Evolutionary conservation across 257 asterid genomes (phyloP).

Genomic region (Fraxinus excelsior): DNA sequence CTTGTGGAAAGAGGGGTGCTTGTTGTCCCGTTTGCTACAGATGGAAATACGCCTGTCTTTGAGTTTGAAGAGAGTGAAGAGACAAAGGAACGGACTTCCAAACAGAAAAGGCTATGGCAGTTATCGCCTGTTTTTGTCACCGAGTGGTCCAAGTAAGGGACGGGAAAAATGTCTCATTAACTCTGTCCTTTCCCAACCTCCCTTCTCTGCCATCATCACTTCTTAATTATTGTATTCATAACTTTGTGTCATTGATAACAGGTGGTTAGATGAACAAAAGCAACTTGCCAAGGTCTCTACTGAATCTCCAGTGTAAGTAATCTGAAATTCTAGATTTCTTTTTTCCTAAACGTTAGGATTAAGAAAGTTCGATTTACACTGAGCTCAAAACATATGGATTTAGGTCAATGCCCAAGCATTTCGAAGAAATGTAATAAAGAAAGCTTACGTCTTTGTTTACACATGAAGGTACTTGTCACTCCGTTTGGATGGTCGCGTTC

Average conservation of each 20-base stretch:
- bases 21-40: slow-evolving; percentile 80
- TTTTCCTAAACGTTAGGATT: background rate
- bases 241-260: slow-evolving; percentile 29
- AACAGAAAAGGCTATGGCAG: slow-evolving; percentile 88
- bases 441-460: slow-evolving; percentile 13
- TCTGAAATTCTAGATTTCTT: too few species aligned
- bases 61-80: slow-evolving; percentile 70
- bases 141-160: slow-evolving; percentile 83
- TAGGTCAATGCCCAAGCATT: background rate
- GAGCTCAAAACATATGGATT: background rate
- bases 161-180: background rate
- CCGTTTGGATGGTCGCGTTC: slow-evolving; percentile 93
- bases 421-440: slow-evolving; percentile 2
- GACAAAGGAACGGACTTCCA: slow-evolving; percentile 47
- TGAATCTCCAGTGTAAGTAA: slow-evolving; percentile 57
- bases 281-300: slow-evolving; percentile 62
- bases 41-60: slow-evolving; percentile 55
- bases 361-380: background rate
- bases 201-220: background rate
- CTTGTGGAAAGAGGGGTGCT: slow-evolving; percentile 84
- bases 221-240: background rate
- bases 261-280: slow-evolving; percentile 61
- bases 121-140: slow-evolving; percentile 59
- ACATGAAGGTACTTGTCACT: slow-evolving; percentile 77
- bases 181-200: background rate